Percentiles rank a stretch among this genome's conserved stretches.
Conservation (phyloP, 352 stramenopile species). For the Globisporangium splendens region DNA sequence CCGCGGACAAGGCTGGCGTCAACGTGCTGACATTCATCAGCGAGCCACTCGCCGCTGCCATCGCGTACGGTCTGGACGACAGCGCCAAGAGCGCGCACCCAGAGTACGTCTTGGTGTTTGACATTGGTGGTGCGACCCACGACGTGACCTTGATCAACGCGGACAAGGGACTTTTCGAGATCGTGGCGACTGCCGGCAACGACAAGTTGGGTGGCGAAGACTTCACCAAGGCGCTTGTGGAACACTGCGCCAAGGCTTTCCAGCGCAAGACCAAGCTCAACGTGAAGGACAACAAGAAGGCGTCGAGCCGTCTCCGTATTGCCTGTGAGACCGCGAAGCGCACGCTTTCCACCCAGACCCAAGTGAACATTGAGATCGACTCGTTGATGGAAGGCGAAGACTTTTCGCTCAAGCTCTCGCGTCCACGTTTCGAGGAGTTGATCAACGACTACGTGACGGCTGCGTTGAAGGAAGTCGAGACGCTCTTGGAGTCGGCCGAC, state of each 20-base stretch:
- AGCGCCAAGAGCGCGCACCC: conserved; percentile 73
- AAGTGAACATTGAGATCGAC: conserved; percentile 97
- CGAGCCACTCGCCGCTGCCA: conserved; percentile 96
- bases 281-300: conserved; percentile 91
- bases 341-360: conserved; percentile 93
- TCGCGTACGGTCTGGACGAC: conserved; percentile 98
- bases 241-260: conserved; percentile 96
- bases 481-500: conserved; percentile 66
- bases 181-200: conserved; percentile 95
- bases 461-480: conserved; percentile 90
- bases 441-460: conserved; percentile 92
- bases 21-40: conserved; percentile 97
- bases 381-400: conserved; percentile 97
- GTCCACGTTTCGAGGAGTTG: conserved; percentile 95
- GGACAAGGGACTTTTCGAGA: conserved; percentile 98
- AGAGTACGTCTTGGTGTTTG: conserved; percentile 97
- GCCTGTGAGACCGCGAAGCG: conserved; percentile 97
- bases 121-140: conserved; percentile 97
- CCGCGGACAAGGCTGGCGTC: conserved; percentile 89
- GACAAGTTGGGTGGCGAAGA: conserved; percentile 95
- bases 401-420: conserved; percentile 96
- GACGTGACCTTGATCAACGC: conserved; percentile 96
- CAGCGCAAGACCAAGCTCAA: conserved; percentile 93
- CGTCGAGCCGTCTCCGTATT: conserved; percentile 92
- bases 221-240: conserved; percentile 96